Percentiles rank a stretch among this genome's conserved stretches.
Evolutionary conservation across 306 rosid species (phyloP).

Genomic region (Notholithocarpus densiflorus): DNA sequence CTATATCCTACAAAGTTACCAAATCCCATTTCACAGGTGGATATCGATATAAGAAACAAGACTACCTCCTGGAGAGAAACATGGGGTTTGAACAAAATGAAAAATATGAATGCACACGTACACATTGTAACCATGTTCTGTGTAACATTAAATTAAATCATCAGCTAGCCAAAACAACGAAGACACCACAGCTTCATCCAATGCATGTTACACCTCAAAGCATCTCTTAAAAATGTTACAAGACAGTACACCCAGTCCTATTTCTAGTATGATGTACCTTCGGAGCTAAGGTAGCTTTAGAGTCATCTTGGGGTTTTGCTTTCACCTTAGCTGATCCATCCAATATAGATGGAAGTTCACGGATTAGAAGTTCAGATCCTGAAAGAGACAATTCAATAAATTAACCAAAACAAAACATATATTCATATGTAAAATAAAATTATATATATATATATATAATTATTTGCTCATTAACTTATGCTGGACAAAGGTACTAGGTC

Average conservation of each 20-base stretch:
- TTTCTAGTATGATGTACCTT: conserved; percentile 50
- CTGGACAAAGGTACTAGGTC: not conserved
- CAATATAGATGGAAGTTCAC: conserved; percentile 79
- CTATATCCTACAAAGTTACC: not conserved
- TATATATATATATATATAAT: not conserved
- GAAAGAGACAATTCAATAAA: conserved; percentile 17
- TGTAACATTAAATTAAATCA: not conserved
- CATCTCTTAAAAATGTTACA: not conserved
- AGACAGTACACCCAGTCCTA: not conserved
- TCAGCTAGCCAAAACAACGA: not conserved
- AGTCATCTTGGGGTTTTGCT: conserved; percentile 72
- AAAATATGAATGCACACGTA: not conserved
- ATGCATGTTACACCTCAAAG: not conserved
- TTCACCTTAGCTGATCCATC: conserved; percentile 76
- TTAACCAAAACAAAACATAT: conserved; percentile 3
- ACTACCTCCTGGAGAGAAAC: not conserved
- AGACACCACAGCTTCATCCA: not conserved
- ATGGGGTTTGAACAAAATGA: not conserved
- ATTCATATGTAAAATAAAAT: not conserved
- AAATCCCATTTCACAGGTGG: not conserved
- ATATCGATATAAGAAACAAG: not conserved
- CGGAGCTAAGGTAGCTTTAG: conserved; percentile 75
- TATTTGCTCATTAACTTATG: not conserved
- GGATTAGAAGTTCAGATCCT: conserved; percentile 70
- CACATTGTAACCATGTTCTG: not conserved